A percentile compares a stretch with the other conserved stretches of the same genome.
Conservation (phyloP, 2,329 filamentous ascomycete species). For the Penicillium sp. region DNA sequence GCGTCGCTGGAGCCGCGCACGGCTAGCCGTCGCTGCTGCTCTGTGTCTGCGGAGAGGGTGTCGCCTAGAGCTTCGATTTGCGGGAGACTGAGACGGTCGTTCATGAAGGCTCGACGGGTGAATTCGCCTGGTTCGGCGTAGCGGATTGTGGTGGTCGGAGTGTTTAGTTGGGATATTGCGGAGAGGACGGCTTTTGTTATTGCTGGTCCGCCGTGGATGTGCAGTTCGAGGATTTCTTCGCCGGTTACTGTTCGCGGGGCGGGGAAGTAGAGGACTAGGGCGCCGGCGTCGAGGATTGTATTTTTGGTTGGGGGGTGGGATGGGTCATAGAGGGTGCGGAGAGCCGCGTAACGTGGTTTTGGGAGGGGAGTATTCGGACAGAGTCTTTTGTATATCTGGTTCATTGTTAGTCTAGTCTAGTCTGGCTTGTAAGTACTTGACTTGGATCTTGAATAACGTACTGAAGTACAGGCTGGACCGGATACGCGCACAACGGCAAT, state of each 20-base stretch:
- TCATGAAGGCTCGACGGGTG: slow-evolving; percentile 85
- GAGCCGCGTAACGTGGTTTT: slow-evolving; percentile 61
- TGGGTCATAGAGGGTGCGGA: slow-evolving; percentile 71
- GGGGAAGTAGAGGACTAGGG: slow-evolving; percentile 79
- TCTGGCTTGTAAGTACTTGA: not conserved
- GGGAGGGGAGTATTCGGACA: slow-evolving; percentile 56
- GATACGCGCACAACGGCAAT: slow-evolving; percentile 89
- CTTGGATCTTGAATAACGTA: slow-evolving; percentile 35
- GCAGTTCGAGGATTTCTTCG: slow-evolving; percentile 86
- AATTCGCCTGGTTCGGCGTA: slow-evolving; percentile 96
- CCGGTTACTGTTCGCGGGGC: slow-evolving; percentile 80
- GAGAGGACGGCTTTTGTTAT: slow-evolving; percentile 80
- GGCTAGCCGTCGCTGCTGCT: slow-evolving; percentile 85
- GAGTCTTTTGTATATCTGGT: slow-evolving; percentile 61
- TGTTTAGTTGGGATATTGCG: slow-evolving; percentile 59
- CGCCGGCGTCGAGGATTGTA: slow-evolving; percentile 66
- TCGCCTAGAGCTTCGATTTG: slow-evolving; percentile 68
- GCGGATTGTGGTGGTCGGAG: slow-evolving; percentile 52
- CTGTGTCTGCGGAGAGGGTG: slow-evolving; percentile 66
- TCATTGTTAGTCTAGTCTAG: slow-evolving; percentile 6
- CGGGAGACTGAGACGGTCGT: slow-evolving; percentile 77
- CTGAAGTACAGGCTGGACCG: slow-evolving; percentile 67
- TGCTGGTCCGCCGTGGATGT: slow-evolving; percentile 88
- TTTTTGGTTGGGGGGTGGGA: slow-evolving; percentile 33
- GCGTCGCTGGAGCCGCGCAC: slow-evolving; percentile 70